Conservation (phyloP, 805 yeast genomes). For the Metschnikowia proteae region DNA sequence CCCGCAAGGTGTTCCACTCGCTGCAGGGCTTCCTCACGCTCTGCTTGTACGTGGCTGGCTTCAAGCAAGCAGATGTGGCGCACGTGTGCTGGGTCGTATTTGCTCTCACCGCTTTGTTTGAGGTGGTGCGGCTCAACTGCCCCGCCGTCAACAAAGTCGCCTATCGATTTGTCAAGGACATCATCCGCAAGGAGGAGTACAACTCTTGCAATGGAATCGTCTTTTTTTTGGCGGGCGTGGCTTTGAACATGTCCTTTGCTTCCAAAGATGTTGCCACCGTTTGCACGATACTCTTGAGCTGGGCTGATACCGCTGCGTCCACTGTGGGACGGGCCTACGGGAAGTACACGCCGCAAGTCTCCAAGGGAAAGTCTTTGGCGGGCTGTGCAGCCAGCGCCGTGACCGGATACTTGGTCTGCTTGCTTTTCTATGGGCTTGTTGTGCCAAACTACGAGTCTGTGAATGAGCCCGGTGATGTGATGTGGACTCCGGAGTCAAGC, state of each 20-base stretch:
- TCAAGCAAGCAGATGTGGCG: constrained; percentile 53
- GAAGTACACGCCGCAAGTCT: constrained; percentile 72
- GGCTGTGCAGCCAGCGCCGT: constrained; percentile 85
- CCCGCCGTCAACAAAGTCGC: constrained; percentile 63
- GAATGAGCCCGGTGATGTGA: constrained; percentile 53
- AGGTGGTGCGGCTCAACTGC: constrained; percentile 60
- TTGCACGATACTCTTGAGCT: constrained; percentile 76
- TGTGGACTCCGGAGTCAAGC: constrained; percentile 65
- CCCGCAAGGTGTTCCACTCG: constrained; percentile 83
- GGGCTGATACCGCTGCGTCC: constrained; percentile 98
- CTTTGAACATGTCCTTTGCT: constrained; percentile 62
- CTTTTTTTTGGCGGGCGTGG: constrained; percentile 80
- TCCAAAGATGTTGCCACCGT: constrained; percentile 80
- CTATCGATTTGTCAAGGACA: constrained; percentile 65
- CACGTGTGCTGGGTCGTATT: constrained; percentile 57
- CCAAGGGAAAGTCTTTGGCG: constrained; percentile 76
- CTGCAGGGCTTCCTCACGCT: constrained; percentile 83
- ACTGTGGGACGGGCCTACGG: constrained; percentile 88
- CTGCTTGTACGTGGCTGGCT: constrained; percentile 63
- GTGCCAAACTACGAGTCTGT: constrained; percentile 55
- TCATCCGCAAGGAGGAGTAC: constrained; percentile 83
- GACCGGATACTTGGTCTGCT: constrained; percentile 66
- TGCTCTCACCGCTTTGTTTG: constrained; percentile 54
- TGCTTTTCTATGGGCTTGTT: constrained; percentile 66
- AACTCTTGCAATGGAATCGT: constrained; percentile 75